Percentiles rank a stretch among this genome's conserved stretches.
Evolutionary conservation across 2,329 filamentous ascomycete genomes (phyloP).

Genomic region (Elsinoe batatas): DNA sequence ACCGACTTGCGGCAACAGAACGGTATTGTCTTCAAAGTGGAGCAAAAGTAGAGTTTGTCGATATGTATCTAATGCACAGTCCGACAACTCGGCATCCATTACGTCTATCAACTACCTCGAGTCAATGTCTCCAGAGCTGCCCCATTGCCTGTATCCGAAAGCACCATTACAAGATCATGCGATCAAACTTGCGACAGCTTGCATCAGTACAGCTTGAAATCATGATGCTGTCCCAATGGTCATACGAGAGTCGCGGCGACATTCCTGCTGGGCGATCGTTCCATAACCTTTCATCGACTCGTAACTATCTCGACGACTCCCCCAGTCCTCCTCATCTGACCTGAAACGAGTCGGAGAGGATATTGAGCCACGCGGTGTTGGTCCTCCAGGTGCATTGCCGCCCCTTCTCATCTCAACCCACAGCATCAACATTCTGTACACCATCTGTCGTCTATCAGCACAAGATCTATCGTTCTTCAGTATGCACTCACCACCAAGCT

Average conservation of each 20-base stretch:
- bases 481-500: neutral
- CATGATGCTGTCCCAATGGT: too few species aligned
- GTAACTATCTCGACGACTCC: too few species aligned
- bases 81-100: too few species aligned
- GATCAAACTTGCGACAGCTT: too few species aligned
- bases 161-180: too few species aligned
- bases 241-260: too few species aligned
- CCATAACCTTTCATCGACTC: too few species aligned
- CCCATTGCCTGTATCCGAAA: neutral
- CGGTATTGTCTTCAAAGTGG: slow-evolving; percentile 29
- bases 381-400: neutral
- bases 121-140: neutral
- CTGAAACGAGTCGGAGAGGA: neutral
- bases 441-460: neutral
- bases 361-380: neutral
- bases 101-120: neutral
- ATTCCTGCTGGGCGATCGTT: too few species aligned
- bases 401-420: neutral
- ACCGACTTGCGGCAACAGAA: slow-evolving; percentile 36
- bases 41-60: slow-evolving; percentile 11
- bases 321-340: neutral
- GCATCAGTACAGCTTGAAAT: too few species aligned
- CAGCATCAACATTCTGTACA: neutral
- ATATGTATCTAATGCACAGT: neutral
- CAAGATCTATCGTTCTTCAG: too few species aligned